Evolutionary conservation across 2,329 filamentous ascomycete species (phyloP), one percentile per base, ranked within the genome.

Genomic region (Claviceps capensis): DNA sequence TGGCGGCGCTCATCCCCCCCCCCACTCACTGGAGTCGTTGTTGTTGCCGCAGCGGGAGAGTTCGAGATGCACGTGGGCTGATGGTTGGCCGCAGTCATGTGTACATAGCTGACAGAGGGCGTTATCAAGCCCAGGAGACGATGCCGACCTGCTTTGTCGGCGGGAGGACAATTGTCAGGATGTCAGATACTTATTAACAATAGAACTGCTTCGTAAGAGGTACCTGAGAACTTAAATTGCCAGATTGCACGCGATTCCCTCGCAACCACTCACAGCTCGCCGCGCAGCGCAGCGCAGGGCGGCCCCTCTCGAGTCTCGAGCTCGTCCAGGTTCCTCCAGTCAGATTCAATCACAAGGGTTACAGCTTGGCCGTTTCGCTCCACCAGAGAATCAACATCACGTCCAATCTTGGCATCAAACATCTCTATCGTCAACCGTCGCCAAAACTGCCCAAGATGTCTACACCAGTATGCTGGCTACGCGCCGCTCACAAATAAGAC

Each of bases 381-480:
- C 49, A 50, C 22, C 4, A 17, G 23, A 14, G 13, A n/a, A 22
- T 23, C 38, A 30, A 19, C n/a, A 30, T 17, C 37, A 19, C 11
- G 49, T 47, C 37, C 36, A 4, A 3, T 36, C 17, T 46, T 41
- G 49, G 22, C 22, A 46, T 40, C 54, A 54, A 58, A 43, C 38
- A 47, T 48, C 48, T 30, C 11, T 11, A 34, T 34, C 50, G 41
- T 48, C 47, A 34, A 48, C 34, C 52, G 19, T 38, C 34, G 37
- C 46, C 4, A 48, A 40, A 51, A 19, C 26, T n/a, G n/a, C 13
- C 54, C 61, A 66, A 60, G 47, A 69, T 69, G 67, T 62, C 67
- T 58, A 66, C 67, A 60, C 66, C 67, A 58, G 67, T 69, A 64
- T 50, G 59, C 47, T n/a, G 16, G 11, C 40, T 13, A 46, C 30